Percentiles rank a stretch among this genome's conserved stretches.
Evolutionary conservation across 2,329 filamentous ascomycete genomes (phyloP).

Genomic region (Ascochyta lentis): DNA sequence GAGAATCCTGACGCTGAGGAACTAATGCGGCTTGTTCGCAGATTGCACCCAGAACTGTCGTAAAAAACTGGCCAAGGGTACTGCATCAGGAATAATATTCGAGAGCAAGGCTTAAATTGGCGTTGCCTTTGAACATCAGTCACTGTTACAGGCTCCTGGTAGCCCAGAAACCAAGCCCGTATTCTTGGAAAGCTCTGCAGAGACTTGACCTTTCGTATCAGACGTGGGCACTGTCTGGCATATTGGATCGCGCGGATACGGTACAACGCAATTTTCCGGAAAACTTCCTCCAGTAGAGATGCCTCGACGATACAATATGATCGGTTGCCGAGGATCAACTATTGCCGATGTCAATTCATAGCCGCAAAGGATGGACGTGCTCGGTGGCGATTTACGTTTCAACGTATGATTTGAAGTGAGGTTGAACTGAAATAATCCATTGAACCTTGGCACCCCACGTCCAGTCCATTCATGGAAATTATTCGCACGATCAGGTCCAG

Average conservation of each 20-base stretch:
- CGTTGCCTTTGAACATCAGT: too few relatives aligned
- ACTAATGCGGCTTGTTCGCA: neutral
- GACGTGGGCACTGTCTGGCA: too few relatives aligned
- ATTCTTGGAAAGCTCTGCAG: too few relatives aligned
- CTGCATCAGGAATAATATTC: neutral
- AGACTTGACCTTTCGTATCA: too few relatives aligned
- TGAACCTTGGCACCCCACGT: constrained; percentile 8
- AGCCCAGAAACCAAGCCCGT: too few relatives aligned
- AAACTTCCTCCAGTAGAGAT: neutral
- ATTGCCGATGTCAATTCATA: neutral
- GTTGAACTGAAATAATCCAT: neutral
- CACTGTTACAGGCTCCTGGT: too few relatives aligned
- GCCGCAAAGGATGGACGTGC: neutral
- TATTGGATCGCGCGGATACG: too few relatives aligned
- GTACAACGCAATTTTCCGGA: too few relatives aligned
- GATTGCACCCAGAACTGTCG: neutral
- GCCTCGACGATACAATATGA: neutral
- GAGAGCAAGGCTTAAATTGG: neutral
- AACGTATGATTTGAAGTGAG: neutral
- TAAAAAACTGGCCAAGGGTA: too few relatives aligned
- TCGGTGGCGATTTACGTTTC: neutral
- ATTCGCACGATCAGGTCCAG: neutral
- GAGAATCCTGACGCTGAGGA: neutral
- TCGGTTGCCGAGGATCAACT: too few relatives aligned
- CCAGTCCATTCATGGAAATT: neutral